Base-by-base conservation (phyloP, 176 grass and related monocot species). In the Saccharum officinarum region DNA sequence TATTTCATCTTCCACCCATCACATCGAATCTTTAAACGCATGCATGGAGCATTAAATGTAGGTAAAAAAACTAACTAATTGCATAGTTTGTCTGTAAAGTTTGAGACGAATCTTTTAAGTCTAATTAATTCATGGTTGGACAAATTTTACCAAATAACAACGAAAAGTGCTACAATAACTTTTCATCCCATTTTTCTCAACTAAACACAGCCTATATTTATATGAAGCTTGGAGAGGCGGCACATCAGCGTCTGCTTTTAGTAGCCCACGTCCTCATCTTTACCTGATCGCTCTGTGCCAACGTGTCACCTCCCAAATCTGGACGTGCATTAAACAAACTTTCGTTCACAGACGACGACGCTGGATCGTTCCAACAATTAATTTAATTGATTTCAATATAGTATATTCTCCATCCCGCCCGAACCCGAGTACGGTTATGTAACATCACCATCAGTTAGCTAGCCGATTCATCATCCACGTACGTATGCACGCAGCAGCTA, bases 161-260 rank as follows among this genome's bases (percentile, higher is more conserved):
- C n/a, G n/a, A n/a, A n/a, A n/a, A n/a, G n/a, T n/a, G n/a, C n/a
- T n/a, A n/a, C n/a, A n/a, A n/a, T n/a, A n/a, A n/a, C n/a, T n/a
- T n/a, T n/a, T n/a, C n/a, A n/a, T n/a, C n/a, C n/a, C n/a, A n/a
- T n/a, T n/a, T n/a, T n/a, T n/a, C n/a, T n/a, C n/a, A n/a, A n/a
- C n/a, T n/a, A n/a, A n/a, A n/a, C n/a, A n/a, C n/a, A n/a, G n/a
- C n/a, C n/a, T n/a, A 28, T 28, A 28, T 28, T 1, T 28, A 28
- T 28, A 28, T 28, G 28, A 28, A 7, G 6, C 4, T 54, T 49
- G 46, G 47, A 17, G 16, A 54, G 17, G 50, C 8, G 60, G 23
- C 60, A 63, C n/a, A 23, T 17, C n/a, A 62, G 63, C 79, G n/a
- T 81, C 79, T 15, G 79, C 66, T 81, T 81, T 81, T 81, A 38